These are phyloP conservation scores for Nakazawaea holstii DNA, from an alignment of 805 yeast genomes.

Conservation along the genomic window DNA sequence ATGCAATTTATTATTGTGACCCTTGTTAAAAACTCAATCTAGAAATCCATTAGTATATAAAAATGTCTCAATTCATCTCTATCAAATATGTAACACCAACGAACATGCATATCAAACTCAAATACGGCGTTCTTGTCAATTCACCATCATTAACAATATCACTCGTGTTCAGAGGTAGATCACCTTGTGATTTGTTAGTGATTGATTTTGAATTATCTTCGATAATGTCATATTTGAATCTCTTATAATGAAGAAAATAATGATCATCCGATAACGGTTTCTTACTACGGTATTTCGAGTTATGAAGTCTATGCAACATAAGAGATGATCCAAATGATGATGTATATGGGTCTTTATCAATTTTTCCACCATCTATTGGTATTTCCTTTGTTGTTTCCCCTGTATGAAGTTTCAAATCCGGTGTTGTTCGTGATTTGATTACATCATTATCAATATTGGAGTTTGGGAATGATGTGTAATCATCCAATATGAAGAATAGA, in stretches of 20 bases:
- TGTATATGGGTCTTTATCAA: background rate
- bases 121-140: background rate
- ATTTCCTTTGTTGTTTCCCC: too few relatives aligned
- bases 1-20: background rate
- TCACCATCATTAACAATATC: background rate
- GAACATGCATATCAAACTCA: background rate
- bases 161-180: background rate
- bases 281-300: background rate
- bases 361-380: too few relatives aligned
- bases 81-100: background rate
- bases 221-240: background rate
- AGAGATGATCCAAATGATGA: background rate
- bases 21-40: background rate
- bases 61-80: background rate
- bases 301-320: slow-evolving; percentile 7
- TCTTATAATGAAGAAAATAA: background rate
- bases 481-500: background rate
- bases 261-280: slow-evolving; percentile 1
- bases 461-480: background rate
- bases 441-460: background rate
- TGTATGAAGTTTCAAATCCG: too few relatives aligned
- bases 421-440: too few relatives aligned
- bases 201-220: background rate
- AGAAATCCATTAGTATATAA: too few relatives aligned
- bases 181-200: background rate